A percentile compares a stretch with the other conserved stretches of the same genome.
Evolutionary conservation across 2,329 filamentous ascomycete species (phyloP).

Genomic region (Penicillium psychrosexuale): DNA sequence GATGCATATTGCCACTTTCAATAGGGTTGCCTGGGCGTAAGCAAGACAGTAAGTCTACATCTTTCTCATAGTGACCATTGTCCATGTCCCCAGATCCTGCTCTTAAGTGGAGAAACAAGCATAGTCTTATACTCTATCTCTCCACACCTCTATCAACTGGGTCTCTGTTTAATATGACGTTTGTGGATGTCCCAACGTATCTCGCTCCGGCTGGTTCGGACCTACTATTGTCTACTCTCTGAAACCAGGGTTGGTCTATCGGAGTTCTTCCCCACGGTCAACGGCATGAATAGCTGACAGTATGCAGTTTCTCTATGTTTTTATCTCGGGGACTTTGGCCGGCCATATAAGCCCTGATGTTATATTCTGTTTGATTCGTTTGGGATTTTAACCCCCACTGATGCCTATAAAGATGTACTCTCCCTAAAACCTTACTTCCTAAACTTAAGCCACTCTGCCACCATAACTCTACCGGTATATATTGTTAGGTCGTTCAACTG

Average conservation of each 20-base stretch:
- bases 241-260: conserved; percentile 7
- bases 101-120: conserved; percentile 11
- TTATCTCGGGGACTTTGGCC: conserved; percentile 13
- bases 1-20: neutral
- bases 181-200: conserved; percentile 8
- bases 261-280: conserved; percentile 6
- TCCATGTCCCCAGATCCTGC: neutral
- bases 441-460: neutral
- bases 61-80: conserved; percentile 3
- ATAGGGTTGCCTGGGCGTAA: neutral
- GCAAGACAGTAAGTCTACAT: neutral
- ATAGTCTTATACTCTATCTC: conserved; percentile 13
- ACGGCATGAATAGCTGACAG: conserved; percentile 1
- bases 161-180: conserved; percentile 22
- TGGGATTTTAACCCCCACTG: conserved; percentile 9
- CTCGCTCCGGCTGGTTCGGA: conserved; percentile 21
- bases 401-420: conserved; percentile 17
- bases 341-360: neutral
- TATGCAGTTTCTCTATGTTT: conserved; percentile 9
- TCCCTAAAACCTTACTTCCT: neutral
- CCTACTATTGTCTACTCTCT: conserved; percentile 7
- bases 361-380: neutral
- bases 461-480: neutral
- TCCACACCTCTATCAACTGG: conserved; percentile 12
- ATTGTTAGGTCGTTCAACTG: neutral